Evolutionary conservation across 202 grass and related monocot species (phyloP), one percentile per base, ranked within the genome.

Genomic region (Cymbopogon flexuosus): DNA sequence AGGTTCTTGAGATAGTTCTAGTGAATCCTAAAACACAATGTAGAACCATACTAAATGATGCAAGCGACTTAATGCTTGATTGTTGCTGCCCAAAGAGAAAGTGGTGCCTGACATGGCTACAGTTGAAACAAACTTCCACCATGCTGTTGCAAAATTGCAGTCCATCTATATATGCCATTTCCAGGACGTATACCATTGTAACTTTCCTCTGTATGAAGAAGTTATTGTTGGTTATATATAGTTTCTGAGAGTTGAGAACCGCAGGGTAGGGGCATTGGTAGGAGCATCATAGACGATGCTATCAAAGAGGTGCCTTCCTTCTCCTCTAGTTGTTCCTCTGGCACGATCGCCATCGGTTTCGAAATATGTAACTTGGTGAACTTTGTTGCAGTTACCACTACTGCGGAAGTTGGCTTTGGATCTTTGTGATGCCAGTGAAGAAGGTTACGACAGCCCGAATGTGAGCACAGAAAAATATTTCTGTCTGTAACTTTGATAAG

Each of bases 211-310:
- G 9, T 74, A 27, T 40, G 11, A 37, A 49, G 5, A 30, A 49
- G 14, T 61, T 68, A 75, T 75, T 5, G 16, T 37, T 16, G 14
- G 11, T 3, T 58, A 2, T 11, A 29, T 35, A 7, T 52, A 12
- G 67, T 56, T 56, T 62, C 66, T 78, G 58, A 73, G 40, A 73
- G 3, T 72, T 39, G 79, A 21, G 11, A 77, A 74, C 72, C 71
- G 58, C 84, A 97, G 93, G 93, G 93, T 58, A 76, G 79, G 84
- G 90, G 93, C 42, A 91, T 97, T 33, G 82, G 72, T 86, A 89
- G 87, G 77, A 78, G 69, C 73, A 89, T 97, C 8, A 65, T 88
- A 65, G 81, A 33, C 1, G 79, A 93, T 86, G 88, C 93, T 62
- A 71, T 84, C 60, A 84, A 61, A 88, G 81, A 88, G 86, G 93